A percentile compares a stretch with the other conserved stretches of the same genome.
Evolutionary conservation across 352 stramenopile genomes (phyloP).

Genomic region (Peronosclerospora sorghi): DNA sequence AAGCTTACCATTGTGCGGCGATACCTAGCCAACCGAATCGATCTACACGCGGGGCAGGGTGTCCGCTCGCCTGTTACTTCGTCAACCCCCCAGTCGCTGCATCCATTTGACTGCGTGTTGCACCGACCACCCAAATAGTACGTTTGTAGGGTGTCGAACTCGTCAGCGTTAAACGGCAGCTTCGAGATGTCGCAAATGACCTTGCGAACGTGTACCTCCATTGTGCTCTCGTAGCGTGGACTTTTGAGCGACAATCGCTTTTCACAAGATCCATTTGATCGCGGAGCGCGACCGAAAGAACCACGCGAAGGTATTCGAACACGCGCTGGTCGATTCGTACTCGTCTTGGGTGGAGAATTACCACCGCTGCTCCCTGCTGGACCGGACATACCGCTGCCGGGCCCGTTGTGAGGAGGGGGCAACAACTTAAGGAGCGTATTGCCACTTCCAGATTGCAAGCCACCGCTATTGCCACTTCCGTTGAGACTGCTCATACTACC

Average conservation of each 20-base stretch:
- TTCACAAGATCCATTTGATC: conserved; percentile 21
- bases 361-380: conserved; percentile 11
- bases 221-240: conserved; percentile 57
- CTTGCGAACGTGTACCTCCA: conserved; percentile 61
- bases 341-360: conserved; percentile 26
- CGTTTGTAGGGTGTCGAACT: conserved; percentile 43
- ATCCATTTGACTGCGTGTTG: conserved; percentile 23
- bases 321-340: conserved; percentile 27
- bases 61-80: conserved; percentile 19
- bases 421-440: conserved; percentile 29
- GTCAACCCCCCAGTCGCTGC: conserved; percentile 10
- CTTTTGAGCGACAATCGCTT: conserved; percentile 55
- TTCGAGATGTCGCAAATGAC: conserved; percentile 51
- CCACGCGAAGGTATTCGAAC: conserved; percentile 35
- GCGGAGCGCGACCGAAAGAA: conserved; percentile 25
- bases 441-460: conserved; percentile 23
- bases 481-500: conserved; percentile 31
- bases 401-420: conserved; percentile 23
- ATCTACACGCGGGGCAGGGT: conserved; percentile 26
- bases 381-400: conserved; percentile 10
- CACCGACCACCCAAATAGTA: conserved; percentile 49
- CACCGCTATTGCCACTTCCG: conserved; percentile 16
- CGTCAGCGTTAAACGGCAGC: conserved; percentile 55
- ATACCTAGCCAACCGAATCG: conserved; percentile 47
- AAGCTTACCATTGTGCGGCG: conserved; percentile 40